Conservation (phyloP, 352 stramenopile species). For the Globisporangium spinosum region DNA sequence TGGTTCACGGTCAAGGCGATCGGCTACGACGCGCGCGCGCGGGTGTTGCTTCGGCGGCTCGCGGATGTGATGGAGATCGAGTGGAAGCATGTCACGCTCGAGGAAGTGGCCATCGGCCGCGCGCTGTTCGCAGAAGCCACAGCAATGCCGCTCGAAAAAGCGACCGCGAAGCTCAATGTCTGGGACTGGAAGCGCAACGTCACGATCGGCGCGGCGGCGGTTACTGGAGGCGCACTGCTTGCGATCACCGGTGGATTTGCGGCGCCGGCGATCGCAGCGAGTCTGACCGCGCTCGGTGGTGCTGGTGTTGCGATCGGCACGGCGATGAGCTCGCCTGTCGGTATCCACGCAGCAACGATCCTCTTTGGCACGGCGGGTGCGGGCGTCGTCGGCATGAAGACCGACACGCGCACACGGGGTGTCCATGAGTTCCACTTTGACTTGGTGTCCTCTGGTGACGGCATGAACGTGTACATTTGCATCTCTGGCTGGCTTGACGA, state of each 20-base stretch:
- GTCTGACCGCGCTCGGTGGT: conserved; percentile 57
- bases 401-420: conserved; percentile 61
- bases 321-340: conserved; percentile 44
- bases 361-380: conserved; percentile 80
- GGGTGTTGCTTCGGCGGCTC: conserved; percentile 52
- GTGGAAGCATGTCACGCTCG: conserved; percentile 57
- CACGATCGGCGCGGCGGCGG: conserved; percentile 59
- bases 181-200: conserved; percentile 83
- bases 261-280: conserved; percentile 52
- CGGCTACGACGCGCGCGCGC: conserved; percentile 69
- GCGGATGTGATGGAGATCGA: conserved; percentile 44
- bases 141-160: conserved; percentile 68
- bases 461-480: conserved; percentile 89
- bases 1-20: conserved; percentile 79
- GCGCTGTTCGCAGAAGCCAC: conserved; percentile 69
- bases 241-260: conserved; percentile 70
- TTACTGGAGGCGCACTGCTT: conserved; percentile 68
- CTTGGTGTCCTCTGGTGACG: conserved; percentile 68
- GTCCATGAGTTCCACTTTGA: conserved; percentile 84
- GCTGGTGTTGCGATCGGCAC: conserved; percentile 64
- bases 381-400: conserved; percentile 78
- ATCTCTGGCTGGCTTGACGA: conserved; percentile 82
- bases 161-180: conserved; percentile 43
- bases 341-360: conserved; percentile 65
- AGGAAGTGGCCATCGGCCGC: conserved; percentile 69